Percentiles rank a stretch among this genome's conserved stretches.
Evolutionary conservation across 2,329 filamentous ascomycete species (phyloP).

Genomic region (Aspergillus ochraceus): DNA sequence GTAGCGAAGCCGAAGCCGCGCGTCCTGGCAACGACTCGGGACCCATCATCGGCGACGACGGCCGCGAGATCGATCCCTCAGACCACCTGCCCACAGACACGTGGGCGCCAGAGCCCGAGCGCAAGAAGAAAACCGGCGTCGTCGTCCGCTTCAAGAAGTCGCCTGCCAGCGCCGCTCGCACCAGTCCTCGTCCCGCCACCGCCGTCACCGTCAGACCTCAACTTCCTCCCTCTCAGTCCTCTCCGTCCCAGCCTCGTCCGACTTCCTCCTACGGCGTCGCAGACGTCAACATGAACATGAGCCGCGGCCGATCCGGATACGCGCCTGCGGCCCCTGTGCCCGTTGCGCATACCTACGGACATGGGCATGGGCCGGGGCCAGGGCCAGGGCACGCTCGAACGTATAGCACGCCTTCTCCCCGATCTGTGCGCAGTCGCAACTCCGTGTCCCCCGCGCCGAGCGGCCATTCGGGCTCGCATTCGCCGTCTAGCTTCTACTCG

Average conservation of each 20-base stretch:
- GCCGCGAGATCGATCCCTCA: slow-evolving; percentile 64
- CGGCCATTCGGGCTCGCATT: slow-evolving; percentile 25
- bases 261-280: slow-evolving; percentile 3
- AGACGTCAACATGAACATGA: slow-evolving; percentile 12
- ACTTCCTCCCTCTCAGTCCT: neutral
- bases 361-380: too few relatives aligned
- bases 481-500: slow-evolving; percentile 33
- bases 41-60: slow-evolving; percentile 64
- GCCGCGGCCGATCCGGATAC: slow-evolving; percentile 23
- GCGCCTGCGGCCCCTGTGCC: slow-evolving; percentile 12
- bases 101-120: slow-evolving; percentile 66
- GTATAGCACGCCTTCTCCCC: slow-evolving; percentile 26
- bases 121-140: slow-evolving; percentile 54
- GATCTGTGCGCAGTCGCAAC: slow-evolving; percentile 23
- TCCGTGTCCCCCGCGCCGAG: slow-evolving; percentile 33
- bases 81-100: slow-evolving; percentile 65
- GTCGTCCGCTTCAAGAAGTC: slow-evolving; percentile 49
- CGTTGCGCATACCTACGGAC: neutral
- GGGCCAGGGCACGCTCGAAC: slow-evolving; percentile 11
- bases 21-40: slow-evolving; percentile 43
- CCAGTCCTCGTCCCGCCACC: neutral
- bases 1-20: slow-evolving; percentile 37
- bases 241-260: neutral
- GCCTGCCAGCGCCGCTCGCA: slow-evolving; percentile 30
- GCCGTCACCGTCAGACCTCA: slow-evolving; percentile 3